Percentiles rank a stretch among this genome's conserved stretches.
phyloP scores from a whole-genome alignment of 192 early-diverging fungal genomes.

The Lobosporangium transversale region DNA sequence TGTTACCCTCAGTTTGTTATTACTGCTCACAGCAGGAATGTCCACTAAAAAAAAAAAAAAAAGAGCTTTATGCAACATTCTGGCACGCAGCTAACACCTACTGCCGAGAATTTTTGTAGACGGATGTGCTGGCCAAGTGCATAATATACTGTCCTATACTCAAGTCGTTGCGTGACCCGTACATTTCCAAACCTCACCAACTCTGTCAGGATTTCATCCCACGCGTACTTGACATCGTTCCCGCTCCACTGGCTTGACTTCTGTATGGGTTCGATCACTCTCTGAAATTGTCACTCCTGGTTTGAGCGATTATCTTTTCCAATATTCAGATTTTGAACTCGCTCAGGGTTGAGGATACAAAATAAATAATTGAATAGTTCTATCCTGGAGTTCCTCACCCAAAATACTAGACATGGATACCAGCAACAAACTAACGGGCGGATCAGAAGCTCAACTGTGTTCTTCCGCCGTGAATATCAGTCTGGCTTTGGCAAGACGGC shows the following conservation, averaged over 20 bases:
- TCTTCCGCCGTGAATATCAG: no score
- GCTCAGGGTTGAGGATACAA: conserved; percentile 55
- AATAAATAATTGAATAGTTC: conserved; percentile 53
- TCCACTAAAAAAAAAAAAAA: no score
- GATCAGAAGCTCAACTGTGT: no score
- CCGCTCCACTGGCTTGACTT: conserved; percentile 22
- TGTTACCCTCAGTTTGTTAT: no score
- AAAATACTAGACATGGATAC: conserved; percentile 59
- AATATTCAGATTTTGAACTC: not conserved
- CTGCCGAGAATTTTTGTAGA: conserved; percentile 3
- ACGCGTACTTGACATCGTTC: not conserved
- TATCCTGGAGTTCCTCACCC: conserved; percentile 51
- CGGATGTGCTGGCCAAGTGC: no score
- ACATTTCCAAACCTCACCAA: conserved; percentile 14
- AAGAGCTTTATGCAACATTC: no score
- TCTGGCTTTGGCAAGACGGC: no score
- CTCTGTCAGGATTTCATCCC: conserved; percentile 15
- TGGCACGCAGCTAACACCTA: conserved; percentile 3
- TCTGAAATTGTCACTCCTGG: conserved; percentile 62
- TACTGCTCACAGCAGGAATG: no score
- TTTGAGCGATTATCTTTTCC: conserved; percentile 31
- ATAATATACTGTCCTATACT: not conserved
- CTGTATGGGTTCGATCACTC: conserved; percentile 50
- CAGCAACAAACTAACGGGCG: no score
- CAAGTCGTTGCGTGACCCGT: conserved; percentile 4